Base-by-base conservation (phyloP, 2,329 filamentous ascomycete genomes). In the Cryphonectria parasitica region DNA sequence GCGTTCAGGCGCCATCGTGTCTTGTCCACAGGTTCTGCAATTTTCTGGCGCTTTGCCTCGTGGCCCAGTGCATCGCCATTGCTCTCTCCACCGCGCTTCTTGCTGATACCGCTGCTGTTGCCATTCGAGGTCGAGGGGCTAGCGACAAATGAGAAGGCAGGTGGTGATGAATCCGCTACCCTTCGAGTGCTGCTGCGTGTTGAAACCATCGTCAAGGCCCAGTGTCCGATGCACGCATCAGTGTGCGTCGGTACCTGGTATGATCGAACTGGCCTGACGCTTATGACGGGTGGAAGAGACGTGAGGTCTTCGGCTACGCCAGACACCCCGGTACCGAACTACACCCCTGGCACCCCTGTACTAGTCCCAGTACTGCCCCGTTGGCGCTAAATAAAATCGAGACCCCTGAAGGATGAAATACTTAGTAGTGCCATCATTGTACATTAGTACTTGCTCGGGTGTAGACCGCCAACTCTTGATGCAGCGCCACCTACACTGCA, bases 1-100 rank as follows among this genome's bases (percentile, higher is more conserved):
- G 97, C 91, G 72, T 89, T 87, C 78, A 98, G 82, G 73, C 96
- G 89, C 96, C 96, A 99, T 80, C 92, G 87, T 10, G 89, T 87
- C 74, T 89, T 88, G 80, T 99, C 95, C 5, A 94, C 98, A 77
- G 87, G 89, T 54, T 85, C 82, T 62, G 81, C 81, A 64, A 89
- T 79, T 72, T 79, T 83, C 43, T 84, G 83, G 64, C 80, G 82
- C 74, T 87, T 87, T 17, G 78, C 68, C 19, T 74, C 69, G 62
- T 75, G 75, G 60, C 80, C 67, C 15, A 34, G 25, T 49, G 19
- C 78, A 56, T 76, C 74, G 62, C 77, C 72, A 43, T 78, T 77
- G 70, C 79, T 77, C 68, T 83, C 82, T 72, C 79, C 80, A 54
- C 78, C 77, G 54, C 84, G 83, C 77, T 87, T 88, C 72, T 79